Conservation (phyloP, 176 grass and related monocot genomes). For the Oryza australiensis region DNA sequence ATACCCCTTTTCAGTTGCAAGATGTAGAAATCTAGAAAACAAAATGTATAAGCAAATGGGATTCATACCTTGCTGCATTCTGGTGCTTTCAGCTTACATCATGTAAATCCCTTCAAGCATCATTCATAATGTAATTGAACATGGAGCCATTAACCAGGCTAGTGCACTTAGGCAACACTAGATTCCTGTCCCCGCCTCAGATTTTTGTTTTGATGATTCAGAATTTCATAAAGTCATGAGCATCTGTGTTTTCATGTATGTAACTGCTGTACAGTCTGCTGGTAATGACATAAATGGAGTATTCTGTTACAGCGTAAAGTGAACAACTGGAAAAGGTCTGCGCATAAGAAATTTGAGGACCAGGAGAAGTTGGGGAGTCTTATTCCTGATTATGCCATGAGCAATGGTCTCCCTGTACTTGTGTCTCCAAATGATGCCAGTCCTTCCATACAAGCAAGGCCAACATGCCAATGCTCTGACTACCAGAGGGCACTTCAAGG, state of each 20-base stretch:
- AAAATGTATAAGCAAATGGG: background rate
- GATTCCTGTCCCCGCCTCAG: background rate
- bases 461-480: background rate
- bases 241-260: background rate
- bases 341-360: background rate
- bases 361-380: background rate
- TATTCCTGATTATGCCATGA: background rate
- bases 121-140: background rate
- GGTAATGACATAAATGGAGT: background rate
- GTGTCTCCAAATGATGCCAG: background rate
- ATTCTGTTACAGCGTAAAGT: conserved; percentile 1
- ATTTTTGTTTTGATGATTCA: background rate
- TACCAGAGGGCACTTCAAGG: background rate
- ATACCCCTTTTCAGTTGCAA: background rate
- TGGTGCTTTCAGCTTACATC: background rate
- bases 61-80: background rate
- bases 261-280: background rate
- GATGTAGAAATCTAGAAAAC: background rate
- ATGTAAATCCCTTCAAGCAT: background rate
- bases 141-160: background rate
- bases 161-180: background rate
- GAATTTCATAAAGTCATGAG: background rate
- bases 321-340: conserved; percentile 7
- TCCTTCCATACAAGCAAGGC: background rate
- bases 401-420: background rate